phyloP scores from a whole-genome alignment of 148 eudicot species.

The Amaranthus hypochondriacus region DNA sequence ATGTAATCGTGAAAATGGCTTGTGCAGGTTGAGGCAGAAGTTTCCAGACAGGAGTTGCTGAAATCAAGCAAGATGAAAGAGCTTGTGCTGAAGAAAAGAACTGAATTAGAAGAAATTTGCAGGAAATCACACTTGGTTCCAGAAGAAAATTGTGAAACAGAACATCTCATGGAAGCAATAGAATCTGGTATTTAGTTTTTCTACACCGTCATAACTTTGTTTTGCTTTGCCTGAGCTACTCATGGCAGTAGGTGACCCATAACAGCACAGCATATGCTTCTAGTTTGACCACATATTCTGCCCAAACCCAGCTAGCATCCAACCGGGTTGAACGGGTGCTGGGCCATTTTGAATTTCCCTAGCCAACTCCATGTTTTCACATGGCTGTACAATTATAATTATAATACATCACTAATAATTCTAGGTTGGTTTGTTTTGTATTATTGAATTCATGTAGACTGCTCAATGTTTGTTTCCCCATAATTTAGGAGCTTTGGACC shows the following conservation, averaged over 20 bases:
- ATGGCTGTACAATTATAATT: not conserved
- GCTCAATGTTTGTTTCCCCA: conserved; percentile 1
- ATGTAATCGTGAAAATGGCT: not conserved
- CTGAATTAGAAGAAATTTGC: conserved; percentile 75
- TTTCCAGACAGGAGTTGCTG: conserved; percentile 62
- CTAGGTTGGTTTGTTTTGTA: not conserved
- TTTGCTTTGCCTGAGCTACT: not conserved
- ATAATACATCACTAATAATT: not conserved
- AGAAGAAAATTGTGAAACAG: conserved; percentile 51
- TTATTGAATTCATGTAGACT: not conserved
- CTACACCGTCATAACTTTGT: not conserved
- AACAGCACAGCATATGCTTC: too few species aligned
- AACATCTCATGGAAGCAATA: conserved; percentile 51
- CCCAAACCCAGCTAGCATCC: too few species aligned
- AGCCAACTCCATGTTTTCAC: not conserved
- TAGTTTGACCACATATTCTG: too few species aligned
- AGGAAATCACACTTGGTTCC: conserved; percentile 72
- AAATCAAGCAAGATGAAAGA: conserved; percentile 93
- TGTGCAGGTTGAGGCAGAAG: conserved; percentile 69
- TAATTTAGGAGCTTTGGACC: conserved; percentile 63
- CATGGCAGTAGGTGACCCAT: too few species aligned
- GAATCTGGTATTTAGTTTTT: conserved; percentile 61
- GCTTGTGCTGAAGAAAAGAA: conserved; percentile 79
- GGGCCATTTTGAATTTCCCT: too few species aligned
- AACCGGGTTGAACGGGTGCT: too few species aligned